Evolutionary conservation across 768 basidiomycete genomes (phyloP).

Genomic region (Lentinula edodes): DNA sequence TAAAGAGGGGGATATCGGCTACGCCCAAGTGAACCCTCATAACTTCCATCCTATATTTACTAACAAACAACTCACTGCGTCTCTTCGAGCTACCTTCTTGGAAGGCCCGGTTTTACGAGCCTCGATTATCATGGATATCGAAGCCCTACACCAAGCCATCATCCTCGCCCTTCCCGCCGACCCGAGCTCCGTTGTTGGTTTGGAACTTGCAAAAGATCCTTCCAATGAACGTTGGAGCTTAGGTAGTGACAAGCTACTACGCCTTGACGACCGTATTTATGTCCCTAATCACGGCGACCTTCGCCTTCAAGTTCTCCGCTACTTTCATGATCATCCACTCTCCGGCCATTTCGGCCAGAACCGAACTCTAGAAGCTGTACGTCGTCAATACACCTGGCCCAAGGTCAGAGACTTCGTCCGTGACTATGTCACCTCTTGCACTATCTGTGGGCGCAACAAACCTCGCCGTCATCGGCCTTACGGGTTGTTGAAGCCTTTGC

Average conservation of each 20-base stretch:
- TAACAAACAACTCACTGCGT: constrained; percentile 13
- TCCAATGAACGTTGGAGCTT: neutral
- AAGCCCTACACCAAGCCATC: constrained; percentile 15
- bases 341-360: constrained; percentile 26
- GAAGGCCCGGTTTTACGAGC: constrained; percentile 13
- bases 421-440: constrained; percentile 19
- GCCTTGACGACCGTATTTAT: neutral
- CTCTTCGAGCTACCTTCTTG: constrained; percentile 13
- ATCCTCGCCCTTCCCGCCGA: neutral
- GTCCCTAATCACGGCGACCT: constrained; percentile 13
- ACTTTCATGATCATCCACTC: constrained; percentile 18
- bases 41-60: constrained; percentile 19
- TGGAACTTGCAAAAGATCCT: neutral
- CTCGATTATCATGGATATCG: constrained; percentile 12
- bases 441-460: constrained; percentile 20
- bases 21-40: constrained; percentile 15
- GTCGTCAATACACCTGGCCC: neutral
- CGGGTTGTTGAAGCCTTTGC: constrained; percentile 17
- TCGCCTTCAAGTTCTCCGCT: constrained; percentile 15
- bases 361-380: constrained; percentile 14
- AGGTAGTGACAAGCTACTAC: neutral
- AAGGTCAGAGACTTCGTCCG: constrained; percentile 3
- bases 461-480: constrained; percentile 10
- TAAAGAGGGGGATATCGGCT: constrained; percentile 22
- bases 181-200: neutral